Percentiles rank a stretch among this genome's conserved stretches.
phyloP scores from a whole-genome alignment of 2,329 filamentous ascomycete species.

The Nigrospora oryzae region DNA sequence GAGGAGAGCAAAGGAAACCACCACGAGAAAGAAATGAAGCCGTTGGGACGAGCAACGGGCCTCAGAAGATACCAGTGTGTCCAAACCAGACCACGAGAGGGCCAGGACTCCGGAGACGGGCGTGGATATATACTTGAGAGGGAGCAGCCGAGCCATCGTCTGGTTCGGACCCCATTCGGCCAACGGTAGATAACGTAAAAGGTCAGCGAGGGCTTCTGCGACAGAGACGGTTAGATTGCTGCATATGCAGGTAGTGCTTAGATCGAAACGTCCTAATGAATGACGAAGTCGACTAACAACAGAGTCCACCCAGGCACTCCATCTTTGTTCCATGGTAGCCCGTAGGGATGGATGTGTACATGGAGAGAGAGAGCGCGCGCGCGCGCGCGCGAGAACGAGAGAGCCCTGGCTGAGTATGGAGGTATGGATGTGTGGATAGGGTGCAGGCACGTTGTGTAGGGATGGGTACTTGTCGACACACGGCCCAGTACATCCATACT shows the following conservation, averaged over 20 bases:
- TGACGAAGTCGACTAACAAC: slow-evolving; percentile 8
- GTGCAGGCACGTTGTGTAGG: neutral
- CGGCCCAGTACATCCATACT: too few species aligned
- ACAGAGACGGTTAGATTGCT: neutral
- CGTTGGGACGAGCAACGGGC: slow-evolving; percentile 27
- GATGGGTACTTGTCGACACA: neutral
- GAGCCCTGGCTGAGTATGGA: neutral
- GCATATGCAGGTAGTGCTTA: slow-evolving; percentile 12
- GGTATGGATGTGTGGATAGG: neutral
- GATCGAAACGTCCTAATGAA: slow-evolving; percentile 14
- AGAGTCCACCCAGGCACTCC: slow-evolving; percentile 4
- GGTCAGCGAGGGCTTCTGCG: slow-evolving; percentile 9
- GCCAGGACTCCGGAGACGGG: too few species aligned
- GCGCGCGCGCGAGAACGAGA: neutral
- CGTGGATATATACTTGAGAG: neutral
- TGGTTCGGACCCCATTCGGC: slow-evolving; percentile 10
- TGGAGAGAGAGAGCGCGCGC: neutral
- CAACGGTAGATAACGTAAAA: slow-evolving; percentile 14
- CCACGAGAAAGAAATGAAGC: slow-evolving; percentile 28
- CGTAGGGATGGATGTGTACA: neutral
- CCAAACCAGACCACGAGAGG: too few species aligned
- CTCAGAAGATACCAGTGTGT: slow-evolving; percentile 11
- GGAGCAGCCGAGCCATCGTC: neutral
- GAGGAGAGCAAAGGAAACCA: slow-evolving; percentile 10
- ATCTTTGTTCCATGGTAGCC: neutral